Evolutionary conservation across 768 basidiomycete species (phyloP).

Genomic region (Pholiota molesta): DNA sequence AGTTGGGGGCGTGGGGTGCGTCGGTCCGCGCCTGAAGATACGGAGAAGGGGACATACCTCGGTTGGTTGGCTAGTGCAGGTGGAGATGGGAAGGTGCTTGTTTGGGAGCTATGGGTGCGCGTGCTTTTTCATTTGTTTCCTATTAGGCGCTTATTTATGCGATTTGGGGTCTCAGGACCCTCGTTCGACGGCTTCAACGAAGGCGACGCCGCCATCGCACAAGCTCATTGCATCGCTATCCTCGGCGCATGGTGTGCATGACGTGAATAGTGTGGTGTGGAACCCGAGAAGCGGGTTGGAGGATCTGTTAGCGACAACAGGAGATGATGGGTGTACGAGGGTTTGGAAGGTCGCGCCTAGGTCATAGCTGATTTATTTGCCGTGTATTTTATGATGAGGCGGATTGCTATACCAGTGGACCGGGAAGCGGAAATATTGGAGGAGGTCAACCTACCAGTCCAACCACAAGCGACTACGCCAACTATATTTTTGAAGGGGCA

Average conservation of each 20-base stretch:
- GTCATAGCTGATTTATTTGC: neutral
- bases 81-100: slow-evolving; percentile 79
- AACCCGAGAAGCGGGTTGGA: slow-evolving; percentile 68
- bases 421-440: too few relatives aligned
- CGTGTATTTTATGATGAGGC: too few relatives aligned
- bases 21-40: slow-evolving; percentile 11
- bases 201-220: slow-evolving; percentile 27
- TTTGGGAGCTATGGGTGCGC: slow-evolving; percentile 77
- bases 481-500: too few relatives aligned
- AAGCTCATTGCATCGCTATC: slow-evolving; percentile 59
- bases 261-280: slow-evolving; percentile 88
- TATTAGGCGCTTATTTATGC: slow-evolving; percentile 2
- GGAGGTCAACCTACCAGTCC: too few relatives aligned
- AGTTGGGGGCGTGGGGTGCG: slow-evolving; percentile 61
- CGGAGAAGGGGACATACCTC: slow-evolving; percentile 39
- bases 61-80: slow-evolving; percentile 89
- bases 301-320: slow-evolving; percentile 76
- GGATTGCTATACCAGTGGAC: too few relatives aligned
- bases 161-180: slow-evolving; percentile 28
- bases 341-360: slow-evolving; percentile 62
- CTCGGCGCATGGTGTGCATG: slow-evolving; percentile 79
- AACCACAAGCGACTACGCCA: too few relatives aligned
- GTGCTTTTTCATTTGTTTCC: slow-evolving; percentile 6
- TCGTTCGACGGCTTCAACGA: slow-evolving; percentile 6
- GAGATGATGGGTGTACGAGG: slow-evolving; percentile 81